These are phyloP conservation scores for Penicillium palitans DNA, from an alignment of 2,329 filamentous ascomycete genomes.

Conservation along the genomic window DNA sequence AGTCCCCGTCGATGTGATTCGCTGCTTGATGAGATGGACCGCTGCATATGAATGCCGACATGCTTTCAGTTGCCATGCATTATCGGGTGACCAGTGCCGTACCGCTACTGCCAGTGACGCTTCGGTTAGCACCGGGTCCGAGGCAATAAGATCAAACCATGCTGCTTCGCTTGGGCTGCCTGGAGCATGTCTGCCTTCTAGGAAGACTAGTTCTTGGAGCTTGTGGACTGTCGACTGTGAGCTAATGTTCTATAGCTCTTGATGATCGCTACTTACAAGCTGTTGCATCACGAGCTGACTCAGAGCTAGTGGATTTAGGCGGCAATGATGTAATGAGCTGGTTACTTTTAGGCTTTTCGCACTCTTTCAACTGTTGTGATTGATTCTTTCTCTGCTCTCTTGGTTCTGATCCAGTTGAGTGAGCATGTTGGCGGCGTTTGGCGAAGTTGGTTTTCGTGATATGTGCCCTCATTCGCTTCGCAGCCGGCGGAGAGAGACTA, in stretches of 20 bases:
- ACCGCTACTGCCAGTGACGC: constrained; percentile 25
- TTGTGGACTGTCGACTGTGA: background rate
- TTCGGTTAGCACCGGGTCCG: constrained; percentile 27
- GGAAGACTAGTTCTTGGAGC: background rate
- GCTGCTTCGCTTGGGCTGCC: constrained; percentile 17
- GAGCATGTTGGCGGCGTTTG: background rate
- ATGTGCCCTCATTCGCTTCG: background rate
- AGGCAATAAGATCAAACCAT: constrained; percentile 26
- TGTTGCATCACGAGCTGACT: background rate
- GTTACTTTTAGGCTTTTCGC: background rate
- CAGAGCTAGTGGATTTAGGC: background rate
- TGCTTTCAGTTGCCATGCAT: constrained; percentile 21
- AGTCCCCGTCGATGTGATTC: constrained; percentile 15
- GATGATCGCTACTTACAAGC: background rate
- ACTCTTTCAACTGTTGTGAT: background rate
- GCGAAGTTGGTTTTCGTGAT: background rate
- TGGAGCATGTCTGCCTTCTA: background rate
- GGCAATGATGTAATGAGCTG: background rate
- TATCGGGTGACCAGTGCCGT: constrained; percentile 25
- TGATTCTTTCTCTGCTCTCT: background rate
- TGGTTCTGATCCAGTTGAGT: background rate
- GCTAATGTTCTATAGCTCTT: background rate
- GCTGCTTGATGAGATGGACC: constrained; percentile 21
- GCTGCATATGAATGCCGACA: constrained; percentile 20
- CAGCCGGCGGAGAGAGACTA: background rate